phyloP scores from a whole-genome alignment of 768 basidiomycete genomes.

The Leccinum barrowsii region DNA sequence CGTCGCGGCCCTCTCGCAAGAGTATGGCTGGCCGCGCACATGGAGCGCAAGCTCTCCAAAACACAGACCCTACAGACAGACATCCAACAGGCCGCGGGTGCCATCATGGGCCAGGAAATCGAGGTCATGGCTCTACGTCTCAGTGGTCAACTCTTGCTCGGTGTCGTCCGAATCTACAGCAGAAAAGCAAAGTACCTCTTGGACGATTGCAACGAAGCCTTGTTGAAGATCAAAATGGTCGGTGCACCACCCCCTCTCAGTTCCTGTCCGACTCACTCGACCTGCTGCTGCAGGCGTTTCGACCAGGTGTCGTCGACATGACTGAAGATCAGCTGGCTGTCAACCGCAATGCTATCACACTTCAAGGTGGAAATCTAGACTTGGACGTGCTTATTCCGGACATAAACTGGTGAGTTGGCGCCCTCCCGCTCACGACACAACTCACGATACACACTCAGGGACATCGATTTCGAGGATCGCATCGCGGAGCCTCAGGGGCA shows the following conservation, averaged over 20 bases:
- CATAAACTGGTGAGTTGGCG: constrained; percentile 61
- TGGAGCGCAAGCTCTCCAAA: constrained; percentile 97
- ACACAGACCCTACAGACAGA: constrained; percentile 92
- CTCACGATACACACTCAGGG: constrained; percentile 46
- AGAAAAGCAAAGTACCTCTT: constrained; percentile 96
- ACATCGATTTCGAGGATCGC: constrained; percentile 72
- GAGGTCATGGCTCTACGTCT: constrained; percentile 92
- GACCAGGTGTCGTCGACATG: constrained; percentile 93
- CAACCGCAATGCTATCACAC: constrained; percentile 83
- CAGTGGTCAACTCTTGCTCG: constrained; percentile 94
- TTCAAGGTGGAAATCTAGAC: constrained; percentile 73
- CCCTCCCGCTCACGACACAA: not conserved
- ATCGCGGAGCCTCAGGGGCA: constrained; percentile 62
- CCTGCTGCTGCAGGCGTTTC: constrained; percentile 65
- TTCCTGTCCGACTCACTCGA: not conserved
- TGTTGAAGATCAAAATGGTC: constrained; percentile 94
- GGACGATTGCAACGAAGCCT: constrained; percentile 96
- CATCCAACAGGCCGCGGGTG: constrained; percentile 93
- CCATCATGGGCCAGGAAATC: constrained; percentile 91
- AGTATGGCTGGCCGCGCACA: constrained; percentile 99
- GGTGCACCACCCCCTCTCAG: constrained; percentile 1
- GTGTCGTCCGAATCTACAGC: constrained; percentile 96
- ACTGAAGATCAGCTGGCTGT: constrained; percentile 91
- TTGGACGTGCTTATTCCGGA: constrained; percentile 78
- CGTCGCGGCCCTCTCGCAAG: constrained; percentile 91